These are phyloP conservation scores for Cladosporium halotolerans DNA, from an alignment of 2,329 filamentous ascomycete species.

Conservation along the genomic window DNA sequence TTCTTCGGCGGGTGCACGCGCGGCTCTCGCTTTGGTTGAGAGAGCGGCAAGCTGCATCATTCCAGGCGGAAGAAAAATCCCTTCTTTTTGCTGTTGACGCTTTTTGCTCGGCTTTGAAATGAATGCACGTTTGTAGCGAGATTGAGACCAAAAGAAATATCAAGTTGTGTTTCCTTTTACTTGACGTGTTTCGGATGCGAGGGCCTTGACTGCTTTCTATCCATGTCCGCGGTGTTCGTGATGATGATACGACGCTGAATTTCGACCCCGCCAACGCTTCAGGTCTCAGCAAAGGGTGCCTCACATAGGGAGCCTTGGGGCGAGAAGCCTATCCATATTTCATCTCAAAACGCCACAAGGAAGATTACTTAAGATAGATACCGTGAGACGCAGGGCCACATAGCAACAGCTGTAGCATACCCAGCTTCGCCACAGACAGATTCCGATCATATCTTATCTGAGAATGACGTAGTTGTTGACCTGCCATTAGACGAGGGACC, in stretches of 20 bases:
- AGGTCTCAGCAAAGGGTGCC: no score
- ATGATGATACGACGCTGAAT: no score
- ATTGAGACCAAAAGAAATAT: conserved; percentile 12
- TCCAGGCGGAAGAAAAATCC: not conserved
- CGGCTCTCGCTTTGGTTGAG: conserved; percentile 9
- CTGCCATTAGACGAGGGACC: not conserved
- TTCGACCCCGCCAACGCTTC: no score
- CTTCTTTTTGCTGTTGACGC: conserved; percentile 4
- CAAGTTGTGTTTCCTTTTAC: conserved; percentile 3
- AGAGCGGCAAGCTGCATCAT: conserved; percentile 7
- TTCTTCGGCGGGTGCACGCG: conserved; percentile 9
- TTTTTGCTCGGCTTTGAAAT: conserved; percentile 12
- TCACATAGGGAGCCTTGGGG: no score
- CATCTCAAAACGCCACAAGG: no score
- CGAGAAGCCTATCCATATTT: no score
- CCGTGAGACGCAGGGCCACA: no score
- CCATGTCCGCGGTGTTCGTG: no score
- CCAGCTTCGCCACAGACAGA: no score
- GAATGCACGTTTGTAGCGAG: conserved; percentile 13
- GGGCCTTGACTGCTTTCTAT: no score
- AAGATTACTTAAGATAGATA: no score
- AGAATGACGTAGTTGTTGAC: not conserved
- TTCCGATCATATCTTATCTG: not conserved
- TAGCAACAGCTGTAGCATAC: no score
- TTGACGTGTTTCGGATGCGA: not conserved